These are phyloP conservation scores for Penicillium sumatraense DNA, from an alignment of 2,329 filamentous ascomycete genomes.

Conservation along the genomic window DNA sequence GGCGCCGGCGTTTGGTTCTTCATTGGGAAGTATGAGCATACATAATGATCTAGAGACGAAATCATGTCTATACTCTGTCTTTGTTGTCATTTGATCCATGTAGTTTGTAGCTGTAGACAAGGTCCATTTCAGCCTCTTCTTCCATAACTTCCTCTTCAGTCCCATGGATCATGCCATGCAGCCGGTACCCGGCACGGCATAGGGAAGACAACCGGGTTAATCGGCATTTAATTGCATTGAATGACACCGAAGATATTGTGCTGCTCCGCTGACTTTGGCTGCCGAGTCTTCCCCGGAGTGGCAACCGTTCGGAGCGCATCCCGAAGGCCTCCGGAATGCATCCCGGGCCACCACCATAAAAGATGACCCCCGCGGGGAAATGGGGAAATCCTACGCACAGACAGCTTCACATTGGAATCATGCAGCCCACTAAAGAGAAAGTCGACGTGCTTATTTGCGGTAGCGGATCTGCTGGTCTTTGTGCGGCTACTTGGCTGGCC, in stretches of 20 bases:
- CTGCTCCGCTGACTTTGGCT: neutral
- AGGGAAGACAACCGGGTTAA: neutral
- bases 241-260: too few relatives aligned
- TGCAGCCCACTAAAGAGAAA: slow-evolving; percentile 26
- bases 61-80: slow-evolving; percentile 28
- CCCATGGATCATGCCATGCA: too few relatives aligned
- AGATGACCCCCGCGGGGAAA: slow-evolving; percentile 1
- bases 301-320: neutral
- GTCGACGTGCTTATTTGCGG: slow-evolving; percentile 65
- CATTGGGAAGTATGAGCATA: slow-evolving; percentile 32
- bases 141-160: too few relatives aligned
- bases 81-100: neutral
- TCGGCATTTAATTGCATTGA: neutral
- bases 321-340: neutral
- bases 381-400: neutral
- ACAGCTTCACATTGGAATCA: neutral
- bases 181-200: neutral
- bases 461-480: slow-evolving; percentile 65
- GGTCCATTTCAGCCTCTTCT: too few relatives aligned
- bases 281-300: neutral
- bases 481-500: slow-evolving; percentile 65
- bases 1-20: slow-evolving; percentile 38
- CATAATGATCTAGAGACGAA: slow-evolving; percentile 43
- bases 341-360: slow-evolving; percentile 3
- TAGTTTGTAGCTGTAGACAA: neutral